phyloP scores from a whole-genome alignment of 1,284 basidiomycete species.

The Cryptococcus sp. region DNA sequence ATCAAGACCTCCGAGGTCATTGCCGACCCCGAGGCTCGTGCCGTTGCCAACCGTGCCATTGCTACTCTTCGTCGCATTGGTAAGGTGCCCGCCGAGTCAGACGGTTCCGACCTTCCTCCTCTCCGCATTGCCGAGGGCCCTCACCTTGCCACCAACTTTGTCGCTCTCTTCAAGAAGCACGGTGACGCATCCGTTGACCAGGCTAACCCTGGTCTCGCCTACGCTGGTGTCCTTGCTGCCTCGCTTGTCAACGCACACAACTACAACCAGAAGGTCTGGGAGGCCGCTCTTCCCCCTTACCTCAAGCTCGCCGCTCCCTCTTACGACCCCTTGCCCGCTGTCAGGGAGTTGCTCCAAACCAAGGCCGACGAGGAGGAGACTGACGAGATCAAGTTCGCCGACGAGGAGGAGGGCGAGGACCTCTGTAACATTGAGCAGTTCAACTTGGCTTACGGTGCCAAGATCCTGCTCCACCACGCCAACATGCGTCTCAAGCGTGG shows the following conservation, averaged over 20 bases:
- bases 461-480: conserved; percentile 96
- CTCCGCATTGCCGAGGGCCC: conserved; percentile 72
- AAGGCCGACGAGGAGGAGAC: conserved; percentile 78
- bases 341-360: conserved; percentile 84
- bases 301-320: conserved; percentile 67
- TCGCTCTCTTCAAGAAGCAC: conserved; percentile 80
- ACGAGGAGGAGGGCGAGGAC: conserved; percentile 96
- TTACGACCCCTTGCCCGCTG: conserved; percentile 69
- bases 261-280: conserved; percentile 89
- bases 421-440: conserved; percentile 84
- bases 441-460: conserved; percentile 96
- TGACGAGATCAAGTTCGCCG: conserved; percentile 70
- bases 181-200: conserved; percentile 59
- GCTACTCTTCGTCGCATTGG: conserved; percentile 90
- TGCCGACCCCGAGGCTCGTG: conserved; percentile 93
- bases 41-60: conserved; percentile 84
- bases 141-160: conserved; percentile 67
- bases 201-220: conserved; percentile 66
- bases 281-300: conserved; percentile 71
- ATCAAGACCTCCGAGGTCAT: conserved; percentile 91
- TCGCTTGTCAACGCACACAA: conserved; percentile 87
- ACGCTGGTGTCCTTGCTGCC: conserved; percentile 76
- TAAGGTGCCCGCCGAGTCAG: conserved; percentile 74
- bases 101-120: conserved; percentile 86
- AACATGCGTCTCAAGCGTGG: conserved; percentile 96